Conservation (phyloP, 1,139 yeast genomes). For the Geotrichum restrictum region DNA sequence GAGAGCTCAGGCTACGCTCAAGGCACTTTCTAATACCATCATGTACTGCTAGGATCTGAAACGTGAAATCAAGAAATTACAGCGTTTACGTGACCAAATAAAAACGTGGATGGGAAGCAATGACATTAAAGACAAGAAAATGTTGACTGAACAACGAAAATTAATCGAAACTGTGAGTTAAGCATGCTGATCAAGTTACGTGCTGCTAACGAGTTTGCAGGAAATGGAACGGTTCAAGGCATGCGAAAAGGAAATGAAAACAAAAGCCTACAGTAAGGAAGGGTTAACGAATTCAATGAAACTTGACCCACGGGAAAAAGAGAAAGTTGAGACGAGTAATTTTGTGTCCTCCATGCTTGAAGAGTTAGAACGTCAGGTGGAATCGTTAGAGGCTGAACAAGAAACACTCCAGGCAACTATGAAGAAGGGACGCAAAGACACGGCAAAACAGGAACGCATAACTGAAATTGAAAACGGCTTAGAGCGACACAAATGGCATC, state of each 20-base stretch:
- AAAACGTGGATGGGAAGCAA: slow-evolving; percentile 93
- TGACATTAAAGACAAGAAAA: slow-evolving; percentile 86
- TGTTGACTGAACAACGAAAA: slow-evolving; percentile 72
- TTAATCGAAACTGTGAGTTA: slow-evolving; percentile 52
- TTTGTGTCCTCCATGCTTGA: slow-evolving; percentile 75
- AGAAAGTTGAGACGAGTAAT: slow-evolving; percentile 68
- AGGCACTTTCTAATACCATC: neutral
- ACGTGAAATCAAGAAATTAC: slow-evolving; percentile 92
- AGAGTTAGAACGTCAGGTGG: slow-evolving; percentile 78
- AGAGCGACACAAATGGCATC: slow-evolving; percentile 78
- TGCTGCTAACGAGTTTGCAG: slow-evolving; percentile 29
- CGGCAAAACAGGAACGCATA: slow-evolving; percentile 51
- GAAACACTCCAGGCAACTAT: slow-evolving; percentile 53
- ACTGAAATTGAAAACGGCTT: slow-evolving; percentile 60
- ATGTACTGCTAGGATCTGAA: slow-evolving; percentile 58
- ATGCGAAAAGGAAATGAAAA: slow-evolving; percentile 89
- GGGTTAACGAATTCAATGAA: slow-evolving; percentile 71
- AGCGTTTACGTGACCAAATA: slow-evolving; percentile 90
- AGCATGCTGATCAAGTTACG: neutral
- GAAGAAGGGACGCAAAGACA: slow-evolving; percentile 58
- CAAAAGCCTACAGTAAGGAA: slow-evolving; percentile 92
- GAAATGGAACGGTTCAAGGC: slow-evolving; percentile 98
- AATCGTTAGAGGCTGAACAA: slow-evolving; percentile 70
- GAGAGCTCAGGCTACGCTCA: neutral
- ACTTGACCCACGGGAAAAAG: slow-evolving; percentile 74